Evolutionary conservation across 1,284 basidiomycete species (phyloP).

Genomic region (Leccinum griseonigrum): DNA sequence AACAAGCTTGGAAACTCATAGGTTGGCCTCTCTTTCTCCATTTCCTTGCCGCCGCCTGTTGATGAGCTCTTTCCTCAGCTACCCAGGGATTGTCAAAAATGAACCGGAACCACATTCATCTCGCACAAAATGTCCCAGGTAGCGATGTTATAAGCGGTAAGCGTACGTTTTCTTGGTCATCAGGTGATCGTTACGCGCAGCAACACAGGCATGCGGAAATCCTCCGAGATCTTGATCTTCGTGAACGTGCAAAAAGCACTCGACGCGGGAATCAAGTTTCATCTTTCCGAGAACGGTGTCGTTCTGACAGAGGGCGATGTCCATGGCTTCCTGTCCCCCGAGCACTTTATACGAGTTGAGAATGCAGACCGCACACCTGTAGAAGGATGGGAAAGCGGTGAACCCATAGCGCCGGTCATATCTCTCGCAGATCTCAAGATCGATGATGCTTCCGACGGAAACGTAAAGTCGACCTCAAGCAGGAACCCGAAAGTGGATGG

Average conservation of each 20-base stretch:
- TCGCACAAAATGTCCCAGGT: slow-evolving; percentile 70
- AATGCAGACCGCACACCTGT: slow-evolving; percentile 33
- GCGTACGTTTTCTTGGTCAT: slow-evolving; percentile 18
- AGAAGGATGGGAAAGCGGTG: slow-evolving; percentile 33
- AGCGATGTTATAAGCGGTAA: slow-evolving; percentile 72
- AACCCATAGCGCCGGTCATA: background rate
- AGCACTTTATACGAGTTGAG: slow-evolving; percentile 67
- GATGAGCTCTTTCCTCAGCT: slow-evolving; percentile 37
- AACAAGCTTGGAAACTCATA: slow-evolving; percentile 69
- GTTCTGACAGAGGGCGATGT: slow-evolving; percentile 75
- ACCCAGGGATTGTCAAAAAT: slow-evolving; percentile 78
- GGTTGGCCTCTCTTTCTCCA: slow-evolving; percentile 28
- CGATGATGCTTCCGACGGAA: background rate
- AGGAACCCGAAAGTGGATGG: background rate
- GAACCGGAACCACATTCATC: slow-evolving; percentile 85
- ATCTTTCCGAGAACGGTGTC: slow-evolving; percentile 80
- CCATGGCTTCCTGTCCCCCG: slow-evolving; percentile 50
- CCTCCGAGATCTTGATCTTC: slow-evolving; percentile 73
- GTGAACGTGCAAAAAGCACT: slow-evolving; percentile 73
- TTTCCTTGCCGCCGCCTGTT: background rate
- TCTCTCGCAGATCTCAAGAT: background rate
- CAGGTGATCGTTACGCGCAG: background rate
- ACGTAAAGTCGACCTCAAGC: background rate
- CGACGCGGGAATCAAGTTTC: slow-evolving; percentile 68
- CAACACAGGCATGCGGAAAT: slow-evolving; percentile 69